These are phyloP conservation scores for Neurospora sp. DNA, from an alignment of 495 filamentous ascomycete genomes.

Conservation along the genomic window DNA sequence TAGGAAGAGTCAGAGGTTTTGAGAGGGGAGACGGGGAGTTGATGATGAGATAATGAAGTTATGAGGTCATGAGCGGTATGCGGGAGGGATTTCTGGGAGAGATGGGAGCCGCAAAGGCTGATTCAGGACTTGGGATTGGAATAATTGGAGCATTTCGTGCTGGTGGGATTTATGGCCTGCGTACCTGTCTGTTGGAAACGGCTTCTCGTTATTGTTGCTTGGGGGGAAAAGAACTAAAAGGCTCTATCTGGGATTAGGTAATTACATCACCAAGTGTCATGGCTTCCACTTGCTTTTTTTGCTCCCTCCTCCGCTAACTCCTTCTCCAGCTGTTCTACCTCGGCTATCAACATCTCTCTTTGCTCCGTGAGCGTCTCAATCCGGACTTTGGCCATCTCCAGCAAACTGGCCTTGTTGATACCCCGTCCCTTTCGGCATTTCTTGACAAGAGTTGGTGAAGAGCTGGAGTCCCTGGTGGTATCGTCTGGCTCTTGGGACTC, in stretches of 20 bases:
- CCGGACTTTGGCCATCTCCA: constrained; percentile 13
- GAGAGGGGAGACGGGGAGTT: too few relatives aligned
- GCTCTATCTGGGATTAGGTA: background rate
- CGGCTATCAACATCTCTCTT: constrained; percentile 5
- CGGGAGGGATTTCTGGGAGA: background rate
- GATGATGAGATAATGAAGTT: background rate
- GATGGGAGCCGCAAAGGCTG: background rate
- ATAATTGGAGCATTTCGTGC: background rate
- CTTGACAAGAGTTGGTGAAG: background rate
- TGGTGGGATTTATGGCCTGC: background rate
- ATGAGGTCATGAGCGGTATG: background rate
- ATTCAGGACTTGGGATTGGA: background rate
- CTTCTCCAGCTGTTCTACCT: background rate
- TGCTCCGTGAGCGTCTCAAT: constrained; percentile 8
- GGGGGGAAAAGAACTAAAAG: background rate
- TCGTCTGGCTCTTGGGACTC: background rate
- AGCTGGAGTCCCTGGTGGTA: background rate
- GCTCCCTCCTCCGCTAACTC: background rate
- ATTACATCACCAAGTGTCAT: background rate
- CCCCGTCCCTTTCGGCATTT: background rate
- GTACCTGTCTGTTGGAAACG: background rate
- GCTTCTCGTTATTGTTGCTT: background rate
- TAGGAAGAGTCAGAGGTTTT: background rate
- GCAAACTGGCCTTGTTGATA: constrained; percentile 15
- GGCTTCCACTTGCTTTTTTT: background rate